phyloP scores from a whole-genome alignment of 139 green algal genomes.

The Volvox reticuliferus region DNA sequence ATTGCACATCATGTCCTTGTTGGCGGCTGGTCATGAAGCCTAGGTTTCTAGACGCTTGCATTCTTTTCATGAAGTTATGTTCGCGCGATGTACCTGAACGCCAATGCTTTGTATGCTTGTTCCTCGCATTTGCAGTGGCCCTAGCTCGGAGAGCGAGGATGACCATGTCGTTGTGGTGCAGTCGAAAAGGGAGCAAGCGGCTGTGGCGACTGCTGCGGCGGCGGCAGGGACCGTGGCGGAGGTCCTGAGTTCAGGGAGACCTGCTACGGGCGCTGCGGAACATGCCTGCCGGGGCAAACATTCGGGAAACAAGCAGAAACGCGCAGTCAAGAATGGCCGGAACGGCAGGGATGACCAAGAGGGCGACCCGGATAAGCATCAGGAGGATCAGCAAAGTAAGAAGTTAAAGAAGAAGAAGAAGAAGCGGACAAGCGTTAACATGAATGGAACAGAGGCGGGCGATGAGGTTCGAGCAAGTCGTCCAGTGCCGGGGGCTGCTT shows the following conservation, averaged over 20 bases:
- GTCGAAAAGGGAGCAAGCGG: constrained; percentile 45
- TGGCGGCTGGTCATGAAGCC: too few species aligned
- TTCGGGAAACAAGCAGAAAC: too few species aligned
- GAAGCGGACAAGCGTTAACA: constrained; percentile 19
- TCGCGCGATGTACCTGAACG: too few species aligned
- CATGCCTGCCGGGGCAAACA: too few species aligned
- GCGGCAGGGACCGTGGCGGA: neutral
- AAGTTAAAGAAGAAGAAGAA: neutral
- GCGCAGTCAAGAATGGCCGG: neutral
- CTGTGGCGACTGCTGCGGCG: constrained; percentile 10
- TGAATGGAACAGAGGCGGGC: neutral
- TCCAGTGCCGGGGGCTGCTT: too few species aligned
- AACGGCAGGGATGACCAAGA: neutral
- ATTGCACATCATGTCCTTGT: too few species aligned
- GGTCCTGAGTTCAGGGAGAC: too few species aligned
- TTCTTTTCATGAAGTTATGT: too few species aligned
- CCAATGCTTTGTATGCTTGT: too few species aligned
- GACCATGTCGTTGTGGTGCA: constrained; percentile 50
- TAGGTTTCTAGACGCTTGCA: too few species aligned
- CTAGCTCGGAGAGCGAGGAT: constrained; percentile 29
- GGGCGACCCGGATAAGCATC: too few species aligned
- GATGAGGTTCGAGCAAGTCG: neutral
- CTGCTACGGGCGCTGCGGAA: too few species aligned
- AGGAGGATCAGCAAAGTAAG: neutral
- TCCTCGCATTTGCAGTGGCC: neutral